A percentile compares a stretch with the other conserved stretches of the same genome.
phyloP scores from a whole-genome alignment of 495 filamentous ascomycete genomes.

The Xanthoparmelia taractica region DNA sequence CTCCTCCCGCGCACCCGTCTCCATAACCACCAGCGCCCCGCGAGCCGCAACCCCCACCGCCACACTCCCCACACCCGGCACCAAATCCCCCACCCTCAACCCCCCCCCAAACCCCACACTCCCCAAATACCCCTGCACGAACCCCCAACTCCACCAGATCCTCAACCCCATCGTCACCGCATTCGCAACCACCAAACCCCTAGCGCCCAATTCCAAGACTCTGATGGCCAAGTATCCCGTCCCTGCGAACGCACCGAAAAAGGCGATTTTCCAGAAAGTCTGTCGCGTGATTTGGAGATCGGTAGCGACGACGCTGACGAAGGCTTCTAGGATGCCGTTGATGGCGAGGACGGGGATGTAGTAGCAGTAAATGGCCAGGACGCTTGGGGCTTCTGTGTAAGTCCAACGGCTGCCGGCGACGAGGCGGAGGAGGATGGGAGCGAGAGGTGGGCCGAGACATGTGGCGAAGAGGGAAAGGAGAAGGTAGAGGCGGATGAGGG shows the following conservation, averaged over 20 bases:
- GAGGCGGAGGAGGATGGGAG: slow-evolving; percentile 60
- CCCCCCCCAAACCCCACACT: slow-evolving; percentile 30
- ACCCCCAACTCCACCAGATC: slow-evolving; percentile 68
- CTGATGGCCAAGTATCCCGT: slow-evolving; percentile 64
- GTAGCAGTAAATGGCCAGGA: slow-evolving; percentile 74
- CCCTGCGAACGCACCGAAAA: slow-evolving; percentile 62
- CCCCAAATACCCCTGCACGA: slow-evolving; percentile 59
- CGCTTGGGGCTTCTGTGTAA: slow-evolving; percentile 52
- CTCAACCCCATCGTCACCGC: slow-evolving; percentile 76
- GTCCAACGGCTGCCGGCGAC: slow-evolving; percentile 70
- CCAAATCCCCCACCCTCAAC: slow-evolving; percentile 26
- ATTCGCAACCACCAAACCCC: slow-evolving; percentile 77
- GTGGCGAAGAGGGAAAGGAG: slow-evolving; percentile 61
- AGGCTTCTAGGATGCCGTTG: slow-evolving; percentile 89
- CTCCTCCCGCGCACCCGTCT: slow-evolving; percentile 25
- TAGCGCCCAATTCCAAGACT: slow-evolving; percentile 58
- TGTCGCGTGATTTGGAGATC: slow-evolving; percentile 63
- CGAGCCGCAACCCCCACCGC: slow-evolving; percentile 31
- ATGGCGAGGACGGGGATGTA: slow-evolving; percentile 88
- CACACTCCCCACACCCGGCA: slow-evolving; percentile 32
- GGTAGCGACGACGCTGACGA: slow-evolving; percentile 76
- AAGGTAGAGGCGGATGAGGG: slow-evolving; percentile 53
- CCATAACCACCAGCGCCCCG: slow-evolving; percentile 22
- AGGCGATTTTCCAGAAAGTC: slow-evolving; percentile 71
- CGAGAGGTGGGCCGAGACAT: slow-evolving; percentile 61